Evolutionary conservation across 805 yeast genomes (phyloP), one percentile per base, ranked within the genome.

Genomic region (Saccharomyces kudriavzevii): DNA sequence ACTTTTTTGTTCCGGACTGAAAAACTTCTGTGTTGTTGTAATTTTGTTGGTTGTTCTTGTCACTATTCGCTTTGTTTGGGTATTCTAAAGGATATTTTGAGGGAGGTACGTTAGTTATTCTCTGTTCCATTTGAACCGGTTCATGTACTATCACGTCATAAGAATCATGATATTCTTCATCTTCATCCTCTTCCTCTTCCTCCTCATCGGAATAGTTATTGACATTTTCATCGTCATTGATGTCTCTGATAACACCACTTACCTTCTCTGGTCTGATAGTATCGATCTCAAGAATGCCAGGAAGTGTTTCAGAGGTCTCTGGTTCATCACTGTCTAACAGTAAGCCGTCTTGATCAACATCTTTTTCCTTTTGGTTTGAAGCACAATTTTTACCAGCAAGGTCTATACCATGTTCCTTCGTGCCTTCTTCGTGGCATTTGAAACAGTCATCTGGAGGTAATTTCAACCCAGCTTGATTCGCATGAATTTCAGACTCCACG

Each of bases 1-100:
- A 82, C 77, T 78, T 75, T 31, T 67, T 62, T 24, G 59, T 9
- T 35, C 24, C 43, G 24, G 43, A 35, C 22, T 35, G 43, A 10
- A 11, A 8, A 20, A 17, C 22, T 9, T 35, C 43, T 17, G 22
- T 11, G 2, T 1, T 20, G 3, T 17, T 11, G 17, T 17, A 35
- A 6, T 20, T 35, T 9, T 17, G 43, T n/a, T 17, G 24, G 4
- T 17, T 35, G 4, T 35, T 35, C 17, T 35, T 17, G 10, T 35
- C 2, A 9, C 6, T 17, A 1, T 35, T 11, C 20, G 11, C 4
- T 8, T 17, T 24, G 11, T 8, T 35, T 5, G 22, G 10, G 10
- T 35, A 8, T 8, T n/a, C 11, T 8, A 10, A 35, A 5, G 43
- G 43, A 17, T 17, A 17, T 20, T 35, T 35, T 35, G 17, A 35